These are phyloP conservation scores for Eremomyces bilateralis DNA, from an alignment of 495 filamentous ascomycete genomes.

Conservation along the genomic window DNA sequence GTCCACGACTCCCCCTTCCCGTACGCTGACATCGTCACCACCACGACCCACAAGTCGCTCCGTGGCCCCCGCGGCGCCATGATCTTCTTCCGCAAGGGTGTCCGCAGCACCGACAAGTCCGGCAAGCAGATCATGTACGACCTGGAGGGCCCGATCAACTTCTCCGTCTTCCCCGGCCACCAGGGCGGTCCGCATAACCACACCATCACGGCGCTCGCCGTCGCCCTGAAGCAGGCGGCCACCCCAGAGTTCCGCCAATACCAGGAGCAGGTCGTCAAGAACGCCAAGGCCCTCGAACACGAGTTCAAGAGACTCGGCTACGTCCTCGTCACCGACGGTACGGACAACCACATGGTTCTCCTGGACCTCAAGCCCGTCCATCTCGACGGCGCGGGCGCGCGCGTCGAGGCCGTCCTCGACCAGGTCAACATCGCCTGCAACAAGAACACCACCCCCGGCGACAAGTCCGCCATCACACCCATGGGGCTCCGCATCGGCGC, in stretches of 20 bases:
- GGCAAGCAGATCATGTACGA: slow-evolving; percentile 71
- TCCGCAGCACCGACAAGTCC: slow-evolving; percentile 71
- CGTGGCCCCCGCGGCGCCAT: slow-evolving; percentile 88
- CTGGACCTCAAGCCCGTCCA: slow-evolving; percentile 83
- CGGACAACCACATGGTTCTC: slow-evolving; percentile 90
- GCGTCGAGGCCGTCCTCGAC: slow-evolving; percentile 86
- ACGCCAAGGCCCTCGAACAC: slow-evolving; percentile 65
- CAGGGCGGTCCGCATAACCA: slow-evolving; percentile 98
- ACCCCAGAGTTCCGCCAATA: slow-evolving; percentile 72
- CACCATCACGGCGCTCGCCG: slow-evolving; percentile 86
- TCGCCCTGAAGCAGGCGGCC: slow-evolving; percentile 85
- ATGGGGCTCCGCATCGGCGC: slow-evolving; percentile 83
- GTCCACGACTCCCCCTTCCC: slow-evolving; percentile 79
- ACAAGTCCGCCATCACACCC: slow-evolving; percentile 78
- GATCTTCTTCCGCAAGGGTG: slow-evolving; percentile 93
- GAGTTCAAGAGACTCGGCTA: slow-evolving; percentile 66
- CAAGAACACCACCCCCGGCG: slow-evolving; percentile 96
- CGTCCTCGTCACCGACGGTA: slow-evolving; percentile 77
- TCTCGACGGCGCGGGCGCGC: slow-evolving; percentile 78
- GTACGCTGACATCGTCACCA: slow-evolving; percentile 85
- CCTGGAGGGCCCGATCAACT: slow-evolving; percentile 83
- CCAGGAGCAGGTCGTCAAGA: slow-evolving; percentile 67
- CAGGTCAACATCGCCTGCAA: slow-evolving; percentile 89
- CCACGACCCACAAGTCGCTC: slow-evolving; percentile 94
- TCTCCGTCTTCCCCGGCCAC: slow-evolving; percentile 96